Conservation (phyloP, 2,329 filamentous ascomycete genomes). For the Seiridium unicorne region DNA sequence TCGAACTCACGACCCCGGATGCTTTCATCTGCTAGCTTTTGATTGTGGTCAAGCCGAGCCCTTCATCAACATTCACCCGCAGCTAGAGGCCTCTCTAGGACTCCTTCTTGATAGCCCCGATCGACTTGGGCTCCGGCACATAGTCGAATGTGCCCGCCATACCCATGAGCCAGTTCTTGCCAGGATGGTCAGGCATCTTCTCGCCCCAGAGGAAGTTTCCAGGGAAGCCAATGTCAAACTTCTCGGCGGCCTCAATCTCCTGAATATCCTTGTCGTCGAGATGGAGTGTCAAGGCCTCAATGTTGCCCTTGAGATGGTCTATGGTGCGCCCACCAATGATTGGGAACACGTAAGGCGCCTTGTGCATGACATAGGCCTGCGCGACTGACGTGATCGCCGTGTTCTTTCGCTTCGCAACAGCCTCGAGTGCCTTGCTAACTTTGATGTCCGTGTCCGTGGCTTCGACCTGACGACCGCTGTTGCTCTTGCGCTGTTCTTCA, state of each 20-base stretch:
- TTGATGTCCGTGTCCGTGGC: conserved; percentile 53
- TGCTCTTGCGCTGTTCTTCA: conserved; percentile 40
- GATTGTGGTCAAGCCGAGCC: too few relatives aligned
- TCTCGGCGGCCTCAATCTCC: conserved; percentile 49
- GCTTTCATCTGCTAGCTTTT: too few relatives aligned
- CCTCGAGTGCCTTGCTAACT: conserved; percentile 55
- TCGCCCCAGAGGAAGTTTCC: conserved; percentile 51
- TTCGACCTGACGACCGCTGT: conserved; percentile 35
- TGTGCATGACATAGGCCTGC: conserved; percentile 49
- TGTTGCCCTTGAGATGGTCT: conserved; percentile 53
- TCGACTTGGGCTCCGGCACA: conserved; percentile 33
- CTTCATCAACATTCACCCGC: too few relatives aligned
- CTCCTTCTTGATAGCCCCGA: not conserved
- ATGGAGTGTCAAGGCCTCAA: conserved; percentile 49
- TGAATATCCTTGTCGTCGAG: conserved; percentile 51
- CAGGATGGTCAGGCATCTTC: conserved; percentile 28
- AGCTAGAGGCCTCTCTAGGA: not conserved
- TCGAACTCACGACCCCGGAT: too few relatives aligned
- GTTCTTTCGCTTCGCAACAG: conserved; percentile 55
- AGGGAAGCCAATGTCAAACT: conserved; percentile 58
- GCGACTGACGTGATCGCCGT: conserved; percentile 58
- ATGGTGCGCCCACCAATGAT: conserved; percentile 51
- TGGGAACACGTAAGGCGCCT: conserved; percentile 52
- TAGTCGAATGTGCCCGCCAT: conserved; percentile 52
- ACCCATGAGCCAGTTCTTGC: conserved; percentile 41